Percentiles rank a stretch among this genome's conserved stretches.
Evolutionary conservation across 495 filamentous ascomycete species (phyloP).

Genomic region (Xylaria longipes): DNA sequence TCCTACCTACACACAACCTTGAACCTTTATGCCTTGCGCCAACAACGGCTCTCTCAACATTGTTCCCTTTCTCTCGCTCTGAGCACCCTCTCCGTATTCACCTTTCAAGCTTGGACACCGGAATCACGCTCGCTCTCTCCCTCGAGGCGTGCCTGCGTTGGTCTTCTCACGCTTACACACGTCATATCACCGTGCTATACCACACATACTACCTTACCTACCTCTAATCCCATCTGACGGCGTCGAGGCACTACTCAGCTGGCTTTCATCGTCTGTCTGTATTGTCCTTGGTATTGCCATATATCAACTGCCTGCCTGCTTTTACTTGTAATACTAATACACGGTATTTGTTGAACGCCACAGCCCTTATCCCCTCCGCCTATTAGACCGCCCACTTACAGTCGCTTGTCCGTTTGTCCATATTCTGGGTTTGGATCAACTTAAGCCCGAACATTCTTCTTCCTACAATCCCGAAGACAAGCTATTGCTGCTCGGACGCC

Average conservation of each 20-base stretch:
- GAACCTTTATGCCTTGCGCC: not conserved
- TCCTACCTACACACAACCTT: not conserved
- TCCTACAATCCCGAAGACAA: slow-evolving; percentile 1
- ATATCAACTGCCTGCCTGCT: not conserved
- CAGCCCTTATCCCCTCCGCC: not conserved
- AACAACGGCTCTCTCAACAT: slow-evolving; percentile 5
- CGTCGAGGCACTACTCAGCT: slow-evolving; percentile 6
- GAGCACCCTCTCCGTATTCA: not conserved
- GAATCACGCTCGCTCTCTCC: not conserved
- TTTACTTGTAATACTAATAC: slow-evolving; percentile 21
- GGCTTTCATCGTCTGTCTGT: not conserved
- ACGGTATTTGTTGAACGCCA: not conserved
- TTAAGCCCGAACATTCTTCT: slow-evolving; percentile 3
- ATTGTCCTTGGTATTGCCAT: not conserved
- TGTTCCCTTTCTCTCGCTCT: not conserved
- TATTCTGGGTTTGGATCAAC: slow-evolving; percentile 1
- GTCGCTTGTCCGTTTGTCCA: slow-evolving; percentile 6
- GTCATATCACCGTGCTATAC: not conserved
- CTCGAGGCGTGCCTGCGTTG: not conserved
- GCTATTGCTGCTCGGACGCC: not conserved
- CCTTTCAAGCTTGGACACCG: not conserved
- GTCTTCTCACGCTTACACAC: slow-evolving; percentile 17
- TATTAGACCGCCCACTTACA: slow-evolving; percentile 15
- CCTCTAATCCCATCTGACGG: slow-evolving; percentile 2
- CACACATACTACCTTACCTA: not conserved